Evolutionary conservation across 768 basidiomycete species (phyloP).

Genomic region (Boletus vinaceobasis): DNA sequence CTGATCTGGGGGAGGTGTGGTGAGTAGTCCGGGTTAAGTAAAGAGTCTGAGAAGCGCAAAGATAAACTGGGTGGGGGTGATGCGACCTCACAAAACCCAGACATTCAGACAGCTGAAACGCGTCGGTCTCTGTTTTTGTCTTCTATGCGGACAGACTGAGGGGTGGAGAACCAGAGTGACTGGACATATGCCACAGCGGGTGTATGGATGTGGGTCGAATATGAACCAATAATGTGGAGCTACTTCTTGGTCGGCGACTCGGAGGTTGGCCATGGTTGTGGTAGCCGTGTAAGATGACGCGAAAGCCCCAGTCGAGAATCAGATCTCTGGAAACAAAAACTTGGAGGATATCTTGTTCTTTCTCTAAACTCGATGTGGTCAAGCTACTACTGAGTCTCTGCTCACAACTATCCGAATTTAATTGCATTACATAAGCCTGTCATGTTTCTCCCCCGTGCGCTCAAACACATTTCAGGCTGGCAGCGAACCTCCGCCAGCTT

Average conservation of each 20-base stretch:
- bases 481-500: not conserved
- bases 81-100: constrained; percentile 34
- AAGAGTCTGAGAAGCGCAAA: not conserved
- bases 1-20: constrained; percentile 37
- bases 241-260: constrained; percentile 12
- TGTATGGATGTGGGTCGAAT: constrained; percentile 59
- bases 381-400: too few species aligned
- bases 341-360: too few species aligned
- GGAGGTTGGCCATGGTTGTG: constrained; percentile 5
- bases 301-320: not conserved
- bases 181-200: constrained; percentile 70
- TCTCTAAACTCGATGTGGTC: too few species aligned
- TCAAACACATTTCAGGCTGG: constrained; percentile 1
- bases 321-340: too few species aligned
- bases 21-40: constrained; percentile 32
- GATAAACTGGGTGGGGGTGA: not conserved
- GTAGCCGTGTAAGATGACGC: too few species aligned
- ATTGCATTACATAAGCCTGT: not conserved
- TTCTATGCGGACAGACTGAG: constrained; percentile 43
- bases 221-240: constrained; percentile 36
- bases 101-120: constrained; percentile 40
- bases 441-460: constrained; percentile 11
- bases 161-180: constrained; percentile 51
- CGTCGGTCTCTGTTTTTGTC: not conserved
- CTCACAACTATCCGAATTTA: too few species aligned